Conservation (phyloP, 2,329 filamentous ascomycete species). For the Diaporthe destruens region DNA sequence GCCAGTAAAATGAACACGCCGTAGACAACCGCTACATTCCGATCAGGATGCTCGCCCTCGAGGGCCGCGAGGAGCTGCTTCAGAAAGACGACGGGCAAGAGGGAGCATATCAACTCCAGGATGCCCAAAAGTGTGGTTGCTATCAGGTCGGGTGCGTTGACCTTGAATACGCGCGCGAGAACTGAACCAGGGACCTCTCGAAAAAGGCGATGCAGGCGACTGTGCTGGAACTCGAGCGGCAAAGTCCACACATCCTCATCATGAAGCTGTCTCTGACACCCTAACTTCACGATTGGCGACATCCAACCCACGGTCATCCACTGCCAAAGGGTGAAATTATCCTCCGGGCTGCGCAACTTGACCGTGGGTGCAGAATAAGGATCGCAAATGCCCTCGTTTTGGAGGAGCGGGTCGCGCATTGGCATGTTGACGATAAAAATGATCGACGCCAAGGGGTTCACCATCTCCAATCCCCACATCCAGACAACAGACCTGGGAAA, state of each 20-base stretch:
- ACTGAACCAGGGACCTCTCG: slow-evolving; percentile 80
- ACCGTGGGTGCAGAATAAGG: slow-evolving; percentile 68
- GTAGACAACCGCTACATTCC: slow-evolving; percentile 72
- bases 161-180: slow-evolving; percentile 74
- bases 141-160: slow-evolving; percentile 83
- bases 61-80: slow-evolving; percentile 78
- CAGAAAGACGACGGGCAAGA: slow-evolving; percentile 76
- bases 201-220: slow-evolving; percentile 79
- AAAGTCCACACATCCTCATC: slow-evolving; percentile 87
- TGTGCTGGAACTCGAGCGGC: slow-evolving; percentile 85
- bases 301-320: slow-evolving; percentile 92
- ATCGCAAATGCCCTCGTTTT: slow-evolving; percentile 68
- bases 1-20: slow-evolving; percentile 71
- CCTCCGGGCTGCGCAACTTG: slow-evolving; percentile 79
- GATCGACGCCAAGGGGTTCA: slow-evolving; percentile 60
- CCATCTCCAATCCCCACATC: slow-evolving; percentile 50
- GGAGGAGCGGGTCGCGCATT: slow-evolving; percentile 70
- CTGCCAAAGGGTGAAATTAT: slow-evolving; percentile 82
- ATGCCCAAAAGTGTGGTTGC: slow-evolving; percentile 75
- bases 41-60: slow-evolving; percentile 63
- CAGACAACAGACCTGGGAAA: slow-evolving; percentile 44
- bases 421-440: slow-evolving; percentile 75
- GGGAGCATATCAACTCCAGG: slow-evolving; percentile 67
- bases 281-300: slow-evolving; percentile 76
- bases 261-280: slow-evolving; percentile 74